phyloP scores from a whole-genome alignment of 2,329 filamentous ascomycete species.

The Aspergillus piperis region DNA sequence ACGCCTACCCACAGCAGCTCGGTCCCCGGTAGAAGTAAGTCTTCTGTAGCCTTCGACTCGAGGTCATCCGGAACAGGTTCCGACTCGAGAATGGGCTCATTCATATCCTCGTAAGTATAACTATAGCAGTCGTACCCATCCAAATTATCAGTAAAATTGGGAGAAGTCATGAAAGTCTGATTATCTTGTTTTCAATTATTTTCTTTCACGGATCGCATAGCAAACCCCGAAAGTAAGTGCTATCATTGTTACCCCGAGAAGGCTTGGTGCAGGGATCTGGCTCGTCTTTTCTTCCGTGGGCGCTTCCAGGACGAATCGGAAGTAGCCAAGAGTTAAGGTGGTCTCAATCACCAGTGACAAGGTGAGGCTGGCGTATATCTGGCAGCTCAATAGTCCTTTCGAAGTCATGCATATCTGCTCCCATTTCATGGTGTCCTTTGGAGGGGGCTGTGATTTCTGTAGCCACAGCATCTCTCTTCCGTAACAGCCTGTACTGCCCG shows the following conservation, averaged over 20 bases:
- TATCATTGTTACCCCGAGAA: not conserved
- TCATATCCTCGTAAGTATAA: too few species aligned
- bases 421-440: too few species aligned
- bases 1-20: not conserved
- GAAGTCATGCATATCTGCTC: not conserved
- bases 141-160: too few species aligned
- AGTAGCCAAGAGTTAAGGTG: not conserved
- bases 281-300: not conserved
- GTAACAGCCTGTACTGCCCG: not conserved
- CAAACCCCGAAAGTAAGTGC: too few species aligned
- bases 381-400: not conserved
- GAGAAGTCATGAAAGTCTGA: too few species aligned
- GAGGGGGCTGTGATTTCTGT: not conserved
- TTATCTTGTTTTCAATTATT: too few species aligned
- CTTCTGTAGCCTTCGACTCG: too few species aligned
- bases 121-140: too few species aligned
- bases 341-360: not conserved
- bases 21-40: too few species aligned
- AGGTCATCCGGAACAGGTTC: too few species aligned
- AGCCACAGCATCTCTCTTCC: not conserved
- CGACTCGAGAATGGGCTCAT: too few species aligned
- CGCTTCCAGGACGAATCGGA: slow-evolving; percentile 1
- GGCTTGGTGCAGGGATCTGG: not conserved
- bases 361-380: slow-evolving; percentile 1
- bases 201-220: too few species aligned